Conservation (phyloP, 148 eudicot species). For the Fagopyrum esculentum region DNA sequence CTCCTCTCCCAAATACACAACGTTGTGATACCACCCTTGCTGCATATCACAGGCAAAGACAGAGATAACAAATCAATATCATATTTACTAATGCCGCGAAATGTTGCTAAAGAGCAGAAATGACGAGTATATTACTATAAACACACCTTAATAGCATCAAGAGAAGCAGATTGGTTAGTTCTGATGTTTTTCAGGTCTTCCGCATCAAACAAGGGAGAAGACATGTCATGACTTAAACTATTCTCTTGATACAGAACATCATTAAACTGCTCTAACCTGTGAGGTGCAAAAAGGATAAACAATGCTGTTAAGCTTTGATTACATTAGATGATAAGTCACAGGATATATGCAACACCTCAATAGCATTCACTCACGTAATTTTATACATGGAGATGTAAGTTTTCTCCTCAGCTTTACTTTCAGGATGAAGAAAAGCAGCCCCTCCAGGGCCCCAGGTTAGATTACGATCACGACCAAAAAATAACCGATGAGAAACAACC, state of each 20-base stretch:
- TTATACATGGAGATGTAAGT: conserved; percentile 62
- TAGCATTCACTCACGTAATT: conserved; percentile 58
- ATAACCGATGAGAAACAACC: conserved; percentile 61
- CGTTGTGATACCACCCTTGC: conserved; percentile 86
- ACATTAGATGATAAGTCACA: not conserved
- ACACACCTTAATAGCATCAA: conserved; percentile 50
- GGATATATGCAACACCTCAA: not conserved
- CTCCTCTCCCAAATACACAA: conserved; percentile 70
- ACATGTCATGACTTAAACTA: conserved; percentile 26
- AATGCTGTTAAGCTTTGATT: not conserved
- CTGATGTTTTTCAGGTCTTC: conserved; percentile 38
- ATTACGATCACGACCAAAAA: conserved; percentile 66
- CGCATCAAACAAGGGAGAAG: conserved; percentile 50
- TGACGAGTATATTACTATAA: not conserved
- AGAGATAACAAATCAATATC: not conserved
- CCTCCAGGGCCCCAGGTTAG: conserved; percentile 93
- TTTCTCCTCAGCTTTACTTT: conserved; percentile 39
- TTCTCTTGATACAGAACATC: conserved; percentile 91
- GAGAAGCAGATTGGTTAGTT: conserved; percentile 26
- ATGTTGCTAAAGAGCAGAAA: not conserved
- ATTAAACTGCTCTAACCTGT: conserved; percentile 96
- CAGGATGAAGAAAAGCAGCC: conserved; percentile 89
- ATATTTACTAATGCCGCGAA: not conserved
- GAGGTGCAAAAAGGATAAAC: not conserved
- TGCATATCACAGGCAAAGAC: conserved; percentile 29